Conservation (phyloP, 2,329 filamentous ascomycete genomes). For the Fusarium caatingaense region DNA sequence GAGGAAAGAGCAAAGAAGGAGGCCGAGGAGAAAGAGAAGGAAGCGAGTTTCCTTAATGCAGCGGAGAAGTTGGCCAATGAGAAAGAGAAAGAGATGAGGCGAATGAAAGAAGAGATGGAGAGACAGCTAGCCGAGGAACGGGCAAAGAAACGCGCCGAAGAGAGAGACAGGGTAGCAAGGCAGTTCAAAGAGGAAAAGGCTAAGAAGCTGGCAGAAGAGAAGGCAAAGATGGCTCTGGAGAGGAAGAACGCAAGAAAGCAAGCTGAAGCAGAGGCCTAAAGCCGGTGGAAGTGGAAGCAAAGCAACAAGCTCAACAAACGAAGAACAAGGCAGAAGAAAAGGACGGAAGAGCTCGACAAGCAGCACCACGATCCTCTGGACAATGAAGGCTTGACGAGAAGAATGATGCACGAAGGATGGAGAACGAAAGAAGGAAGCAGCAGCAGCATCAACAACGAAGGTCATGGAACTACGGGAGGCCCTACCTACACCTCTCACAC, state of each 20-base stretch:
- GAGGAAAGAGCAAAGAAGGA: not conserved
- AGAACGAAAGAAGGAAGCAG: not conserved
- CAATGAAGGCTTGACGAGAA: not conserved
- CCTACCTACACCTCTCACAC: not conserved
- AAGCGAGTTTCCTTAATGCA: not conserved
- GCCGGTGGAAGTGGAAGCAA: not conserved
- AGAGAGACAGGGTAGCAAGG: constrained; percentile 1
- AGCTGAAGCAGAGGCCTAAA: not conserved
- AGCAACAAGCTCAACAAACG: not conserved
- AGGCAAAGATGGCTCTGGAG: not conserved
- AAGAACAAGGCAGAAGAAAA: not conserved
- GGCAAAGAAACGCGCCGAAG: not conserved
- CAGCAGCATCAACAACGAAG: not conserved
- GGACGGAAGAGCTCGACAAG: not conserved
- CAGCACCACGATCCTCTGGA: not conserved
- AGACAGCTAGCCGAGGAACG: not conserved
- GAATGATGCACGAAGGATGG: not conserved
- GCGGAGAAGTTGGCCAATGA: not conserved
- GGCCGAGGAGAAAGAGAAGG: not conserved
- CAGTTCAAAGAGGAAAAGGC: not conserved
- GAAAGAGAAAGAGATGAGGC: not conserved
- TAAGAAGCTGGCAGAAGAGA: not conserved
- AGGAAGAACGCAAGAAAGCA: not conserved
- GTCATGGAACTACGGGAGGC: not conserved
- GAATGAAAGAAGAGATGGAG: not conserved